Percentiles rank a stretch among this genome's conserved stretches.
phyloP scores from a whole-genome alignment of 352 stramenopile genomes.

The Phytophthora nicotianae region DNA sequence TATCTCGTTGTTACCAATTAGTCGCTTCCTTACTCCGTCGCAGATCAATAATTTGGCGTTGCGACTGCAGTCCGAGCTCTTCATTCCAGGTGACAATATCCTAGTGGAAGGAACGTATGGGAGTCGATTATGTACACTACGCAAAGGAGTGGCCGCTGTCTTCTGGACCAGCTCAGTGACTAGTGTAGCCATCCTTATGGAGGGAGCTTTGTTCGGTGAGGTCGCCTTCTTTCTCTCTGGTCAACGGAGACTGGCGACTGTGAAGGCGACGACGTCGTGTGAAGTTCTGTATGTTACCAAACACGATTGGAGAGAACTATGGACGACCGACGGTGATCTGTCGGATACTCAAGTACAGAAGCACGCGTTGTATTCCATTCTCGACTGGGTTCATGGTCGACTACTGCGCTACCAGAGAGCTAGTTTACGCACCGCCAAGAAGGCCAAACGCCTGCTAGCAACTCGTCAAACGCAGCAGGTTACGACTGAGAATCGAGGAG shows the following conservation, averaged over 20 bases:
- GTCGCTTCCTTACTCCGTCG: slow-evolving; percentile 48
- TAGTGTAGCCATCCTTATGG: slow-evolving; percentile 58
- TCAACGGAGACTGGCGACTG: slow-evolving; percentile 62
- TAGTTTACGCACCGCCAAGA: slow-evolving; percentile 41
- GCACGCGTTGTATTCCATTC: slow-evolving; percentile 60
- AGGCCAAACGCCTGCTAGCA: slow-evolving; percentile 37
- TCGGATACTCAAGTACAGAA: slow-evolving; percentile 58
- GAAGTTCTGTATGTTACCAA: slow-evolving; percentile 73
- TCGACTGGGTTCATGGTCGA: slow-evolving; percentile 60
- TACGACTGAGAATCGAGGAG: background rate
- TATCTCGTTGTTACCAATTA: slow-evolving; percentile 60
- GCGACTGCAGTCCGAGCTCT: slow-evolving; percentile 65
- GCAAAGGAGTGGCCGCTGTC: slow-evolving; percentile 60
- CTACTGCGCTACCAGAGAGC: slow-evolving; percentile 49
- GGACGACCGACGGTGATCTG: slow-evolving; percentile 39
- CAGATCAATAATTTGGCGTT: slow-evolving; percentile 76
- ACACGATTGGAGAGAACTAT: slow-evolving; percentile 68
- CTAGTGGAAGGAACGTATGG: slow-evolving; percentile 64
- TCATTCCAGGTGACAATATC: slow-evolving; percentile 72
- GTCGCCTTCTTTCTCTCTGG: slow-evolving; percentile 66
- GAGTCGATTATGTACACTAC: slow-evolving; percentile 61
- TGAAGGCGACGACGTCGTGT: slow-evolving; percentile 64
- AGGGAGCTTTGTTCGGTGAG: slow-evolving; percentile 73
- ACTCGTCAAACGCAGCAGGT: slow-evolving; percentile 6
- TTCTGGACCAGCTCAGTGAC: slow-evolving; percentile 60